A percentile compares a stretch with the other conserved stretches of the same genome.
phyloP scores from a whole-genome alignment of 805 yeast genomes.

The Candida xyloterini region DNA sequence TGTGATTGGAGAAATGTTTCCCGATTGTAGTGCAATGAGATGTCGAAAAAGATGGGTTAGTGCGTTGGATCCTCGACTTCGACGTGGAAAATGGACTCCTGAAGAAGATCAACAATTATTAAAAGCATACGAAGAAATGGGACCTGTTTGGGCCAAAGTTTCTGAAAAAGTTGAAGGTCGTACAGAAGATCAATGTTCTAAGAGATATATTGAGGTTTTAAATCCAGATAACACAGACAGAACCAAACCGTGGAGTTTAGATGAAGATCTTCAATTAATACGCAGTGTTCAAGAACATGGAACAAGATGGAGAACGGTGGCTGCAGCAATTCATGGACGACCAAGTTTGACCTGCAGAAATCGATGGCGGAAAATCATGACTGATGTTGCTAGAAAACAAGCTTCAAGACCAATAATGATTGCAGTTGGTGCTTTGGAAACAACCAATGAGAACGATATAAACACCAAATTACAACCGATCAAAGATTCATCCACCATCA shows the following conservation, averaged over 20 bases:
- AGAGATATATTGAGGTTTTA: conserved; percentile 81
- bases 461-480: background rate
- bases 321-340: conserved; percentile 67
- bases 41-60: conserved; percentile 86
- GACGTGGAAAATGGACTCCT: conserved; percentile 83
- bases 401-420: conserved; percentile 52
- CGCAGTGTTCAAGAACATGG: conserved; percentile 68
- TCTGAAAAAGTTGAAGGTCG: conserved; percentile 74
- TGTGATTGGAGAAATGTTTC: conserved; percentile 44
- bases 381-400: conserved; percentile 66
- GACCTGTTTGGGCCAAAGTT: conserved; percentile 85
- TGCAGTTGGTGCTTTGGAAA: conserved; percentile 49
- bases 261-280: conserved; percentile 73
- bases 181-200: conserved; percentile 94
- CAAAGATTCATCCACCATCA: background rate
- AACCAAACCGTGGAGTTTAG: conserved; percentile 72
- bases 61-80: conserved; percentile 76
- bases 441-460: background rate
- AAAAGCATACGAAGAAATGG: conserved; percentile 62
- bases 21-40: conserved; percentile 66
- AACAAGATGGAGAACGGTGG: conserved; percentile 85
- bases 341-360: conserved; percentile 90
- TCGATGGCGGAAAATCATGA: conserved; percentile 85
- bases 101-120: conserved; percentile 71
- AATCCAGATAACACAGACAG: conserved; percentile 80